Base-by-base conservation (phyloP, 495 filamentous ascomycete species). In the Amorphotheca resinae region DNA sequence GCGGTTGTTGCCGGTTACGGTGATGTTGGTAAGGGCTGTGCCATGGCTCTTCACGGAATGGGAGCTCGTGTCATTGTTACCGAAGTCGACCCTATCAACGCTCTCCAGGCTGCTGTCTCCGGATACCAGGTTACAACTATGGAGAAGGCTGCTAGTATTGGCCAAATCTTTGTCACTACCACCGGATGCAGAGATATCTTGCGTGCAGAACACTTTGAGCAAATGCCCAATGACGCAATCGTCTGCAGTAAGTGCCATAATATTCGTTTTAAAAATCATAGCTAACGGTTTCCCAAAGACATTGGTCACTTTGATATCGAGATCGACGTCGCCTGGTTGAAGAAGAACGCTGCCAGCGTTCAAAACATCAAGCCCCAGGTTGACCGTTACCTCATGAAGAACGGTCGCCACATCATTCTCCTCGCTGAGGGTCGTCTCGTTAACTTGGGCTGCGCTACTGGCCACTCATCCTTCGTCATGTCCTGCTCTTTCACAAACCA, bases 401-500 rank as follows among this genome's bases (percentile, higher is more conserved):
- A 64, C 70, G 91, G 93, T 68, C 81, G 84, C 58, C 82, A 95
- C 73, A 87, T 98, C 73, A 93, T 98, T 63, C 87, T 98, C 49
- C 79, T 98, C 45, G 91, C 91, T 51, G 91, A 98, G 69, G 91
- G 91, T 54, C 89, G 91, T 73, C 83, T 98, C 44, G 93, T 98
- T 69, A 98, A 98, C 76, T 74, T 98, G 42, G 91, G 91, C 64
- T 98, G 91, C 69, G 91, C 91, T 59, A 98, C 91, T 46, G 91
- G 91, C 48, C 91, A 98, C 82, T 94, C 88, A 55, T 95, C 89
- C 37, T 98, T 98, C 71, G 91, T 98, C 76, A 95, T 98, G 91
- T 93, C 86, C 52, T 98, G 91, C 84, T 95, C 88, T 49, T 98
- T 98, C 82, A 95, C 89, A 73, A 98, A 98, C 79, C 91, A 98